Conservation (phyloP, 306 rosid species). For the Begonia loranthoides region DNA sequence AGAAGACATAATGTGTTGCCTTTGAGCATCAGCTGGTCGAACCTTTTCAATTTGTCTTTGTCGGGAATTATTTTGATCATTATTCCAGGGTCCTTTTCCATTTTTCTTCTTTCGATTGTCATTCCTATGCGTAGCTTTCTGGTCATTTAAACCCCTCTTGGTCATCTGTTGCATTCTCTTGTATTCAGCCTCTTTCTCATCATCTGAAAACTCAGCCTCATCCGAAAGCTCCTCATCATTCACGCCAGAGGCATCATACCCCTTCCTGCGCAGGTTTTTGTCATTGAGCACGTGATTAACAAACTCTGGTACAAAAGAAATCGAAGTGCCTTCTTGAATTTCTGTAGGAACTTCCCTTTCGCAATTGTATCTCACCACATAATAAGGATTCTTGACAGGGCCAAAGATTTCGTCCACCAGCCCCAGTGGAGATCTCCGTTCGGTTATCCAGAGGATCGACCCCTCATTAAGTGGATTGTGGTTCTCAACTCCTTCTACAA, state of each 20-base stretch:
- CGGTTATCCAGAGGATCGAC: slow-evolving; percentile 80
- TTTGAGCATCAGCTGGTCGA: slow-evolving; percentile 15
- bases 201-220: slow-evolving; percentile 81
- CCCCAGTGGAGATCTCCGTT: slow-evolving; percentile 54
- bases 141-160: slow-evolving; percentile 49
- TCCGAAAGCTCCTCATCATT: slow-evolving; percentile 75
- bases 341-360: slow-evolving; percentile 64
- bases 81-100: slow-evolving; percentile 20
- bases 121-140: slow-evolving; percentile 30
- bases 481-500: slow-evolving; percentile 77
- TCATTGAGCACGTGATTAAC: slow-evolving; percentile 59
- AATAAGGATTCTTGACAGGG: slow-evolving; percentile 76
- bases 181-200: slow-evolving; percentile 81
- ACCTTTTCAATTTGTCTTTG: slow-evolving; percentile 9
- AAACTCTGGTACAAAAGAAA: slow-evolving; percentile 75
- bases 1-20: slow-evolving; percentile 14
- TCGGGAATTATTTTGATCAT: slow-evolving; percentile 2
- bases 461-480: slow-evolving; percentile 81
- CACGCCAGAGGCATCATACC: slow-evolving; percentile 84
- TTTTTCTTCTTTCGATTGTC: slow-evolving; percentile 31
- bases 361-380: slow-evolving; percentile 70
- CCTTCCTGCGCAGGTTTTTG: slow-evolving; percentile 65
- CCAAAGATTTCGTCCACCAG: slow-evolving; percentile 88
- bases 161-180: slow-evolving; percentile 35
- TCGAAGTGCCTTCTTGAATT: slow-evolving; percentile 30